Base-by-base conservation (phyloP, 1,284 basidiomycete genomes). In the Blastosporella zonata region DNA sequence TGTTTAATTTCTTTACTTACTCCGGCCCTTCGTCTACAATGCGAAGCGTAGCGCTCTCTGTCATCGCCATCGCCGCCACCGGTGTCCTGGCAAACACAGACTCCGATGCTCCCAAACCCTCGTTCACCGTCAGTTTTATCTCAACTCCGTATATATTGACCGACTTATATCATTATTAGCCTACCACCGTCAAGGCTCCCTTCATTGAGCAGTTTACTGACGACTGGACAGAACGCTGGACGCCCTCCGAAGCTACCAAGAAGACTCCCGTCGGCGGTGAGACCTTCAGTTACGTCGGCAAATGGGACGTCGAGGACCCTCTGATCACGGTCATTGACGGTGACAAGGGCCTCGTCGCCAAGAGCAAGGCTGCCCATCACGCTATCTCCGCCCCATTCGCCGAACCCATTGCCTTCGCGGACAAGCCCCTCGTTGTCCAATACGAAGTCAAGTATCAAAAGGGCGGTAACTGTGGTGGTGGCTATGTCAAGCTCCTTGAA, bases 391-490 rank as follows among this genome's bases (percentile, higher is more conserved):
- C 95, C 7, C 87, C 93, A 29, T 95, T 99, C 70, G 61, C 75
- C 23, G 67, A 81, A 57, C 77, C 89, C 47, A 77, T 97, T 61
- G 85, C 90, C 74, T 91, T 95, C 71, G 83, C 82, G 64, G 76
- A 83, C 55, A 82, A 97, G 73, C 91, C 96, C 35, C 78, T 99
- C 43, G 94, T 99, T 56, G 87, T 99, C 15, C 95, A 98, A 69
- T 99, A 99, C 68, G 97, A 99, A 71, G 94, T 96, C 73, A 97
- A 99, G 77, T 93, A 97, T 69, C 96, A 99, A 77, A 96, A 98
- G 73, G 96, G 96, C 50, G 92, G 97, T 52, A 95, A 96, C 73
- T 99, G 97, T 62, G 97, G 97, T 71, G 97, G 97, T 74, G 97
- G 97, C 34, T 99, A 99, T 74, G 73, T 99, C 74, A 99, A 99